Evolutionary conservation across 1,284 basidiomycete species (phyloP).

Genomic region (Trametes hirsuta): DNA sequence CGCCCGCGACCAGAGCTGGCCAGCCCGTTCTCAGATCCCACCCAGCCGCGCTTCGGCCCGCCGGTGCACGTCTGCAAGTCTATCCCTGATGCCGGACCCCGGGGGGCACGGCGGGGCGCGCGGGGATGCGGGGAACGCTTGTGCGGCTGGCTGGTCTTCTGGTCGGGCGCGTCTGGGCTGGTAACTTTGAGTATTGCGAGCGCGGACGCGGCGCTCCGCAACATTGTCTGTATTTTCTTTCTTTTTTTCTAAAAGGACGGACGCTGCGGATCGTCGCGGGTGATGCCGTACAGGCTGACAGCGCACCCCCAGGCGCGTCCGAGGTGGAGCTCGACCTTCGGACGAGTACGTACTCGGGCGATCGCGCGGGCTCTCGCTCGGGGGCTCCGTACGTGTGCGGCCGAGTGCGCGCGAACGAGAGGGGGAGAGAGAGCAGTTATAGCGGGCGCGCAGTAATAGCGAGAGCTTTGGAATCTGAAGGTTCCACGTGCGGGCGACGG

Average conservation of each 20-base stretch:
- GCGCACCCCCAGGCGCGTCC: not conserved
- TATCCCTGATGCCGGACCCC: too few relatives aligned
- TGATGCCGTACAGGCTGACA: not conserved
- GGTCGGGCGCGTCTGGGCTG: too few relatives aligned
- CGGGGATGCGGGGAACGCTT: too few relatives aligned
- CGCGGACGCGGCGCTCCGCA: too few relatives aligned
- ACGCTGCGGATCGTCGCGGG: not conserved
- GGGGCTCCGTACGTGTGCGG: too few relatives aligned
- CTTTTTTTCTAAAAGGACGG: not conserved
- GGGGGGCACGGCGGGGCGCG: too few relatives aligned
- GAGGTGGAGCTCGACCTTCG: not conserved
- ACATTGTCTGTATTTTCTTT: too few relatives aligned
- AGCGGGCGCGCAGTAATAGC: not conserved
- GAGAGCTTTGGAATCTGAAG: too few relatives aligned
- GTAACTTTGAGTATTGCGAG: too few relatives aligned
- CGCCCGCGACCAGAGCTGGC: constrained; percentile 4
- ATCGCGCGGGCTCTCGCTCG: not conserved
- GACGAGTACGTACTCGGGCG: not conserved
- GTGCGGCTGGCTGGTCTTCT: too few relatives aligned
- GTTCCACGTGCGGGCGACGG: not conserved
- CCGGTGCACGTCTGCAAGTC: not conserved
- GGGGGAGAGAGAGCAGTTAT: not conserved
- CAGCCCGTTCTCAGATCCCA: not conserved
- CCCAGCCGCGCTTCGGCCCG: not conserved
- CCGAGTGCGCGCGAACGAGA: not conserved